Evolutionary conservation across 257 asterid species (phyloP).

Genomic region (Lycium barbarum): DNA sequence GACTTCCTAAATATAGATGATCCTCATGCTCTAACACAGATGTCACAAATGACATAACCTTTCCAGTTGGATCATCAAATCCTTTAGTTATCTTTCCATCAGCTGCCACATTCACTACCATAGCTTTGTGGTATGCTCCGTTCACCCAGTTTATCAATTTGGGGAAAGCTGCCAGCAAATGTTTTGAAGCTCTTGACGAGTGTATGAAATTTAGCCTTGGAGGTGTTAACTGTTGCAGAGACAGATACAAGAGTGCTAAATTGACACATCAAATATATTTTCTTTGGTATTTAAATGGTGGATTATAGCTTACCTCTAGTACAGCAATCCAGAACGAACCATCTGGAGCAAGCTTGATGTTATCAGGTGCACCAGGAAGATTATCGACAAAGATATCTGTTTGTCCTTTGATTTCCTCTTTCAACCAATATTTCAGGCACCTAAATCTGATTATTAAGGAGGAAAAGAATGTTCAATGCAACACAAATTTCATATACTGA

Average conservation of each 20-base stretch:
- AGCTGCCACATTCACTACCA: slow-evolving; percentile 61
- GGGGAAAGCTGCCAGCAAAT: slow-evolving; percentile 39
- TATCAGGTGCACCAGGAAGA: slow-evolving; percentile 69
- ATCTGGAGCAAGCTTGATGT: slow-evolving; percentile 81
- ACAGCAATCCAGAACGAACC: slow-evolving; percentile 79
- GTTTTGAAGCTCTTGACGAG: slow-evolving; percentile 42
- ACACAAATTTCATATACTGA: background rate
- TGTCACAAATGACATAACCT: slow-evolving; percentile 64
- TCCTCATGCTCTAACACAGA: slow-evolving; percentile 72
- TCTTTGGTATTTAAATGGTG: background rate
- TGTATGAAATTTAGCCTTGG: slow-evolving; percentile 45
- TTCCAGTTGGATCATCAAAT: slow-evolving; percentile 69
- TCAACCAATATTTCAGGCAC: slow-evolving; percentile 72
- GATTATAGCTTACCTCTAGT: slow-evolving; percentile 45
- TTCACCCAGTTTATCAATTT: slow-evolving; percentile 20
- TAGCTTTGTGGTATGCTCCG: slow-evolving; percentile 41
- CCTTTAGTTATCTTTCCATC: slow-evolving; percentile 60
- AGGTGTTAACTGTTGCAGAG: slow-evolving; percentile 41
- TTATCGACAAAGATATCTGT: slow-evolving; percentile 60
- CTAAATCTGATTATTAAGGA: slow-evolving; percentile 50
- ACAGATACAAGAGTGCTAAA: background rate
- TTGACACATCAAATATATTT: background rate
- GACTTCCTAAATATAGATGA: slow-evolving; percentile 68
- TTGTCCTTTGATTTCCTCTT: slow-evolving; percentile 53
- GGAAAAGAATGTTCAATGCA: background rate